Evolutionary conservation across 2,329 filamentous ascomycete species (phyloP).

Genomic region (Grosmannia huntii): DNA sequence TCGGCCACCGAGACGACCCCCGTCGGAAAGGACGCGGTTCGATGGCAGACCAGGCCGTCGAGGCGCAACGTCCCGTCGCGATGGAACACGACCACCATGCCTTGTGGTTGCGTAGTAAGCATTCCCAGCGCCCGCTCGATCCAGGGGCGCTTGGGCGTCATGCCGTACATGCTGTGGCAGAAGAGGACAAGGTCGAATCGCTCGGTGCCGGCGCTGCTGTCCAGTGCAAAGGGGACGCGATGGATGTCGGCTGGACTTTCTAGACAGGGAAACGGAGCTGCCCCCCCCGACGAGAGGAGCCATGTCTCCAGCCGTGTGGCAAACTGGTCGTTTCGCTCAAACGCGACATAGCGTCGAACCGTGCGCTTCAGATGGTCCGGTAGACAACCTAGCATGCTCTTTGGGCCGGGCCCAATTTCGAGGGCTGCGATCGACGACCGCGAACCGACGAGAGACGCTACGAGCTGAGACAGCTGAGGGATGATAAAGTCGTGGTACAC

Average conservation of each 20-base stretch:
- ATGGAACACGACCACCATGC: conserved; percentile 41
- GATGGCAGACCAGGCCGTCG: conserved; percentile 34
- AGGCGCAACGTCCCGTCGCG: conserved; percentile 30
- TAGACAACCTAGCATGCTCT: conserved; percentile 38
- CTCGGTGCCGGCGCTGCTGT: conserved; percentile 9
- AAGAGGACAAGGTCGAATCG: conserved; percentile 45
- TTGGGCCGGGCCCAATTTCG: conserved; percentile 46
- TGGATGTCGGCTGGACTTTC: neutral
- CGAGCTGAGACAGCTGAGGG: conserved; percentile 30
- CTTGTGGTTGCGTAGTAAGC: conserved; percentile 27
- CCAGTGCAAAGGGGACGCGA: conserved; percentile 20
- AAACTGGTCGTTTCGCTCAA: conserved; percentile 38
- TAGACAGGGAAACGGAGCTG: conserved; percentile 23
- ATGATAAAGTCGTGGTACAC: conserved; percentile 38
- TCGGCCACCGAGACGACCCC: conserved; percentile 30
- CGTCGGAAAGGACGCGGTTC: conserved; percentile 31
- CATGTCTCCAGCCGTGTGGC: conserved; percentile 28
- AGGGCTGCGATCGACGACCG: conserved; percentile 34
- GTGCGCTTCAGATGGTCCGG: conserved; percentile 27
- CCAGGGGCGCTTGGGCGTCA: conserved; percentile 32
- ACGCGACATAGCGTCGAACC: conserved; percentile 38
- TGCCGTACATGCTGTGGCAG: conserved; percentile 52
- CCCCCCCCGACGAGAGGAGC: conserved; percentile 16
- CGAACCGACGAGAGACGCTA: conserved; percentile 26
- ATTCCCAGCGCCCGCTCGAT: conserved; percentile 34